Evolutionary conservation across 768 basidiomycete species (phyloP), one percentile per base, ranked within the genome.

Genomic region (Symmetrospora coprosmae): DNA sequence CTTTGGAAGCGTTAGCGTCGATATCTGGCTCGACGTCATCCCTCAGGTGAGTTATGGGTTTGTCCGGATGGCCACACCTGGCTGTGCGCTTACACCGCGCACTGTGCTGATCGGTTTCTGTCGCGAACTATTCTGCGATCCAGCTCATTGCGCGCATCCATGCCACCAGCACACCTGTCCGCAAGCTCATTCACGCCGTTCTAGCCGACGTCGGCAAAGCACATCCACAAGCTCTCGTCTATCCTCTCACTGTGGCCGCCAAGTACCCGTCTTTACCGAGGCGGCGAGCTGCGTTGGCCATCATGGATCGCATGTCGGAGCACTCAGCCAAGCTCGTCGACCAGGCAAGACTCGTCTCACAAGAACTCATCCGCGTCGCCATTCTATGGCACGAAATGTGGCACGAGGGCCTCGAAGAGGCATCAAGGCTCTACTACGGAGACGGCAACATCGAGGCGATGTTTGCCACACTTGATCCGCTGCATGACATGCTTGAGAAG

Each of bases 341-440:
- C 58, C 91, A 96, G 75, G 91, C 90, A 9, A 75, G 83, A 45
- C 71, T 92, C 25, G 88, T 99, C 72, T 87, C 87, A 70, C 82
- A 86, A 30, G 94, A 99, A 71, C 79, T 99, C 35, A 96, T 97
- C 61, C 84, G 94, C 19, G 87, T 97, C 6, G 92, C 94, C 6
- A 97, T 99, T 62, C 76, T 99, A 11, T 99, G 94, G 94, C 91
- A 97, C 67, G 94, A 99, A 72, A 76, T 90, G 65, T 99, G 94
- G 94, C 90, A 96, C 67, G 94, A 99, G 74, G 90, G 88, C 17
- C 76, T 99, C 21, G 94, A 99, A 74, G 94, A 99, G 72, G 94
- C 94, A 5, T 94, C 91, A 6, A 80, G 94, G 39, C 74, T 89
- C 45, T 99, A 90, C 75, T 99, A 91, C 77, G 90, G 87, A 9